A percentile compares a stretch with the other conserved stretches of the same genome.
These are phyloP conservation scores for Russula abietina DNA, from an alignment of 768 basidiomycete genomes.

Conservation along the genomic window DNA sequence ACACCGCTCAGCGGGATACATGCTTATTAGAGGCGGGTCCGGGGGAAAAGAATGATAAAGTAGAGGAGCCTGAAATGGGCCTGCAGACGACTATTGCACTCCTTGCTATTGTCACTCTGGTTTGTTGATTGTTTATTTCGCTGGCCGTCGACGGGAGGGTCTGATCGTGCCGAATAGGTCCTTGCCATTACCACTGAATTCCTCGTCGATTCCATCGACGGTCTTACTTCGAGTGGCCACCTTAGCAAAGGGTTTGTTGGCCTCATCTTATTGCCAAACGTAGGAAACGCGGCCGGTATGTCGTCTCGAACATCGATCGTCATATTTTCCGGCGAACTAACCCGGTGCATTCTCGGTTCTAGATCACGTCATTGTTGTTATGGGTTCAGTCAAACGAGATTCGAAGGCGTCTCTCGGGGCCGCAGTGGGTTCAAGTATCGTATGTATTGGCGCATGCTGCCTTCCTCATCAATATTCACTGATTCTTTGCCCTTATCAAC, in stretches of 20 bases:
- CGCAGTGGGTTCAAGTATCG: constrained; percentile 82
- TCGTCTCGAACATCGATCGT: constrained; percentile 3
- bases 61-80: constrained; percentile 34
- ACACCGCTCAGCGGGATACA: not conserved
- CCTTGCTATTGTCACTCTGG: constrained; percentile 37
- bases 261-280: constrained; percentile 82
- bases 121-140: constrained; percentile 24
- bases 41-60: constrained; percentile 16
- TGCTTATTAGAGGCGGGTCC: constrained; percentile 17
- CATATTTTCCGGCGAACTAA: constrained; percentile 5
- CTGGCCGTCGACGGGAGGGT: not conserved
- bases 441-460: constrained; percentile 35
- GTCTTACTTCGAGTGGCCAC: constrained; percentile 48
- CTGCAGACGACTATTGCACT: constrained; percentile 33
- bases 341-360: constrained; percentile 3
- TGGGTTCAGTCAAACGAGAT: constrained; percentile 86
- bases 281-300: constrained; percentile 79
- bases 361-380: constrained; percentile 89
- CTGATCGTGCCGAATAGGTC: constrained; percentile 27
- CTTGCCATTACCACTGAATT: constrained; percentile 53
- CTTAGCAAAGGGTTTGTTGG: constrained; percentile 83
- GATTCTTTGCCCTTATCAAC: not conserved
- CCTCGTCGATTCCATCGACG: constrained; percentile 78
- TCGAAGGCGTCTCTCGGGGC: constrained; percentile 81
- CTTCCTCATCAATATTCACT: not conserved